These are phyloP conservation scores for Fragaria vesca DNA, from an alignment of 306 rosid genomes.

Conservation along the genomic window DNA sequence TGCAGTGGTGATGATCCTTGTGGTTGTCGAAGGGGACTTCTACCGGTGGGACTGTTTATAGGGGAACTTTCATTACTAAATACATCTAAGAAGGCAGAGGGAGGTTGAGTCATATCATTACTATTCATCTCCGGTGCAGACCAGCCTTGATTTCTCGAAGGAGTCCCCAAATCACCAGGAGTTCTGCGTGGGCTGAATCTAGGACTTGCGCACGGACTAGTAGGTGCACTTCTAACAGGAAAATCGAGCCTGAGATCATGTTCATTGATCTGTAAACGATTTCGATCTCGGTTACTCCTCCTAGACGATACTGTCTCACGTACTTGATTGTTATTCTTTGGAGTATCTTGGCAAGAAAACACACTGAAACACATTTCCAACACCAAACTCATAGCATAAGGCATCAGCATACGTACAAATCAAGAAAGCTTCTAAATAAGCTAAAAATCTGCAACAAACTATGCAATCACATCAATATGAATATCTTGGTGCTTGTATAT, in stretches of 20 bases:
- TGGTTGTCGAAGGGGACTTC: constrained; percentile 44
- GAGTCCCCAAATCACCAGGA: constrained; percentile 44
- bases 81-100: constrained; percentile 56
- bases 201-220: constrained; percentile 70
- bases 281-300: constrained; percentile 29
- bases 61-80: constrained; percentile 59
- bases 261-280: constrained; percentile 18
- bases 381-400: background rate
- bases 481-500: background rate
- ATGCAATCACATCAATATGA: background rate
- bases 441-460: background rate
- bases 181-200: constrained; percentile 46
- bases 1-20: constrained; percentile 46
- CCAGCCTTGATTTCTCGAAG: constrained; percentile 61
- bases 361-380: constrained; percentile 37
- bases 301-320: constrained; percentile 35
- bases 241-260: constrained; percentile 36
- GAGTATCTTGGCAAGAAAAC: constrained; percentile 37
- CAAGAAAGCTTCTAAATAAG: background rate
- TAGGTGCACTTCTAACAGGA: constrained; percentile 61
- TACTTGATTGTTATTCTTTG: constrained; percentile 30
- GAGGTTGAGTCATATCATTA: constrained; percentile 26
- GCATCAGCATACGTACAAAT: background rate
- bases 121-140: constrained; percentile 75
- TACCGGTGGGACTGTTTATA: constrained; percentile 48